A percentile compares a stretch with the other conserved stretches of the same genome.
phyloP scores from a whole-genome alignment of 768 basidiomycete species.

The Grammothele lineata region DNA sequence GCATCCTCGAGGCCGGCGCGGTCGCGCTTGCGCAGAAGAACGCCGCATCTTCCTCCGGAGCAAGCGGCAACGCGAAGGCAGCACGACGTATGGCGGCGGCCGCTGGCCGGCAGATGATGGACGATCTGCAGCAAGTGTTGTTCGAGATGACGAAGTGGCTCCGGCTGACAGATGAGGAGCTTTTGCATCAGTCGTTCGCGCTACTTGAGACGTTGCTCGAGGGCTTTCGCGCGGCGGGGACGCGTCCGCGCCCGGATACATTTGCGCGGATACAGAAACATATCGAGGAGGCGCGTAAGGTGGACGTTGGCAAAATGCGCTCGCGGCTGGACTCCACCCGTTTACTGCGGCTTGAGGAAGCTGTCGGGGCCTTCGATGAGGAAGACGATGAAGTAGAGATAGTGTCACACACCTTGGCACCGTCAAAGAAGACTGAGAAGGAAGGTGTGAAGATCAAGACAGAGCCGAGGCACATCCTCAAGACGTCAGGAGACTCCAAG shows the following conservation, averaged over 20 bases:
- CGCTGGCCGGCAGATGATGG: constrained; percentile 71
- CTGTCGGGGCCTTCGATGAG: constrained; percentile 58
- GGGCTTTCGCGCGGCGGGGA: constrained; percentile 62
- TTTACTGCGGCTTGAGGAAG: constrained; percentile 60
- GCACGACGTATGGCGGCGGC: background rate
- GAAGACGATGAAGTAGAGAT: constrained; percentile 60
- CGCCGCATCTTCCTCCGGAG: no score
- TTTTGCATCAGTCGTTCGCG: constrained; percentile 84
- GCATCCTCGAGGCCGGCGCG: constrained; percentile 71
- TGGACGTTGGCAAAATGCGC: constrained; percentile 38
- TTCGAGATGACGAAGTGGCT: constrained; percentile 83
- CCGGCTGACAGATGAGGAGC: constrained; percentile 87
- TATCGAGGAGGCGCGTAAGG: constrained; percentile 54
- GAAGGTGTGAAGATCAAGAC: constrained; percentile 8
- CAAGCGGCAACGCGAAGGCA: no score
- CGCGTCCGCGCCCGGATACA: constrained; percentile 50
- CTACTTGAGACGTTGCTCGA: constrained; percentile 76
- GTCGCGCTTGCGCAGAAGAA: constrained; percentile 29
- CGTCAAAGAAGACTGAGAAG: constrained; percentile 1
- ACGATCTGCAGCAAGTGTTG: constrained; percentile 72
- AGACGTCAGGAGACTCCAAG: constrained; percentile 5
- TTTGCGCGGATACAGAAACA: constrained; percentile 66
- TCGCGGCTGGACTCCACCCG: constrained; percentile 57
- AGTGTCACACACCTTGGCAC: constrained; percentile 33
- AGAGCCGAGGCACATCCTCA: constrained; percentile 8